These are phyloP conservation scores for Bruguiera hainesii DNA, from an alignment of 441 rosid genomes.

Conservation along the genomic window DNA sequence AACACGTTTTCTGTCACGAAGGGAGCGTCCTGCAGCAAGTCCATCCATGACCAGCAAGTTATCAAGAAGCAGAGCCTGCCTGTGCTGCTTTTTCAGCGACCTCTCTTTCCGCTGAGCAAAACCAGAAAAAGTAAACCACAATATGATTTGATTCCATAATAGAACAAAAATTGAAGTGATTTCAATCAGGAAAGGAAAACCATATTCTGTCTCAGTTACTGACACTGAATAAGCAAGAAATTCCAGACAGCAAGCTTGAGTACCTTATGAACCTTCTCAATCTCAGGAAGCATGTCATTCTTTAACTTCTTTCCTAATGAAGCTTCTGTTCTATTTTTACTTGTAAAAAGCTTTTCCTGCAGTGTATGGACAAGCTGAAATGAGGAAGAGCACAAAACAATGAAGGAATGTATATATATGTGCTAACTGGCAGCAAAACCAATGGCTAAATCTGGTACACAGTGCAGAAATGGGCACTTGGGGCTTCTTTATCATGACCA, in stretches of 20 bases:
- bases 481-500: slow-evolving; percentile 11
- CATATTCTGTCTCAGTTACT: background rate
- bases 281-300: slow-evolving; percentile 95
- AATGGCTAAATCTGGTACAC: background rate
- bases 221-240: background rate
- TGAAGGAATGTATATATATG: background rate
- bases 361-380: slow-evolving; percentile 13
- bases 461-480: background rate
- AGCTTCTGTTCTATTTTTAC: slow-evolving; percentile 84
- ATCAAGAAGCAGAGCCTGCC: slow-evolving; percentile 94
- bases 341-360: slow-evolving; percentile 88
- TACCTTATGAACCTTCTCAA: slow-evolving; percentile 97
- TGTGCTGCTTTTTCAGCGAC: slow-evolving; percentile 90
- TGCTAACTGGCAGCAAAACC: background rate
- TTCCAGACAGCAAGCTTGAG: slow-evolving; percentile 13
- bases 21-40: slow-evolving; percentile 90
- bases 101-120: slow-evolving; percentile 82
- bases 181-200: background rate
- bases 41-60: slow-evolving; percentile 75
- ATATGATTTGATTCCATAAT: slow-evolving; percentile 6
- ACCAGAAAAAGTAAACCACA: slow-evolving; percentile 6
- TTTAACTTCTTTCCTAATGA: slow-evolving; percentile 86
- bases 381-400: slow-evolving; percentile 3
- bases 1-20: slow-evolving; percentile 97
- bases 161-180: slow-evolving; percentile 7